Base-by-base conservation (phyloP, 495 filamentous ascomycete species). In the Pseudomonodictys pantanalensis region DNA sequence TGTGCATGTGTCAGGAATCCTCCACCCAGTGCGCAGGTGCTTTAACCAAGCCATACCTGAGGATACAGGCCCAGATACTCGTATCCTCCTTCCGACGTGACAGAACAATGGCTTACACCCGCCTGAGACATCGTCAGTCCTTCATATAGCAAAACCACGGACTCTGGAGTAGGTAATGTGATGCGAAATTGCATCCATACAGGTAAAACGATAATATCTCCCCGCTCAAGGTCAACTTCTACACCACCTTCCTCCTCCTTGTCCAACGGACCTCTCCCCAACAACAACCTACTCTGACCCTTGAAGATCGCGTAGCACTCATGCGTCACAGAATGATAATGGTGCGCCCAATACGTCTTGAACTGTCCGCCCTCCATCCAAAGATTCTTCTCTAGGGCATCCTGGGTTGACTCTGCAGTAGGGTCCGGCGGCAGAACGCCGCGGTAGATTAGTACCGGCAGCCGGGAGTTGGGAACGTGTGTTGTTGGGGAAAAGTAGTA, bases 11-110 rank as follows among this genome's bases (percentile, higher is more conserved):
- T 9, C 17, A 38, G 18, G 18, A 26, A 38, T 47, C 22, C 35
- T 15, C 23, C 26, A 39, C 15, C 5, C 52, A 39, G 20, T 11
- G 17, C 18, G 26, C 35, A 24, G 12, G 28, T 48, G 15, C 9
- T 46, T n/a, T 25, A 43, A 38, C 25, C 18, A 8, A 25, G 20
- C 58, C 52, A 23, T 62, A 71, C 72, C 60, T 74, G 51, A 7
- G 73, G 73, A 68, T 76, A 75, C 9, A 75, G 53, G 4, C 73
- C 73, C 10, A 76, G 50, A 64, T 76, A 75, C 49, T 72, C 70
- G 56, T 75, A 76, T 24, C 69, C 74, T 2, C 47, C 64, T n/a
- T 70, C 69, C 12, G 63, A 68, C 29, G 65, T 45, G 2, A 72
- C 22, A 48, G 69, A 73, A 46, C 72, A 68, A 60, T 75, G 74